Evolutionary conservation across 768 basidiomycete genomes (phyloP).

Genomic region (Asterophora lycoperdoides): DNA sequence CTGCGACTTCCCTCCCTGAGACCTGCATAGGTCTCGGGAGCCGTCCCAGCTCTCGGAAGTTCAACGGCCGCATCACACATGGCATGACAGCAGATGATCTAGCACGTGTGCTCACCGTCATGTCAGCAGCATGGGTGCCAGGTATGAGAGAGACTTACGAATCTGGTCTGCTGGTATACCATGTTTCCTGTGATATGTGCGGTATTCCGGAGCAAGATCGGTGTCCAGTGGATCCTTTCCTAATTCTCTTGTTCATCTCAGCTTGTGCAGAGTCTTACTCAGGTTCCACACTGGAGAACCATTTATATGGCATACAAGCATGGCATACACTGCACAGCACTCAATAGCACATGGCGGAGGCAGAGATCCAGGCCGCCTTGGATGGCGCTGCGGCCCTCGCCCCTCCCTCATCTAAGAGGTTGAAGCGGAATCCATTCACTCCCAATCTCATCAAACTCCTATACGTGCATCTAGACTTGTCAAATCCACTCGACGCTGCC

Average conservation of each 20-base stretch:
- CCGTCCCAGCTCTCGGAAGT: too few species aligned
- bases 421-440: slow-evolving; percentile 28
- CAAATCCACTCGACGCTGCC: slow-evolving; percentile 13
- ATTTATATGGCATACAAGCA: too few species aligned
- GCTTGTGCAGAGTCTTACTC: slow-evolving; percentile 9
- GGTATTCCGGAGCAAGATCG: too few species aligned
- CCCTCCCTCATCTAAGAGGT: slow-evolving; percentile 24
- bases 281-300: too few species aligned
- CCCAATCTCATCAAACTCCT: not conserved
- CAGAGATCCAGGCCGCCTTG: slow-evolving; percentile 5
- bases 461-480: not conserved
- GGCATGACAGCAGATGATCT: too few species aligned
- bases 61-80: too few species aligned
- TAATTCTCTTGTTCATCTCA: too few species aligned
- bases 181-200: too few species aligned
- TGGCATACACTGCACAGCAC: not conserved
- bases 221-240: too few species aligned
- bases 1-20: too few species aligned
- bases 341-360: not conserved
- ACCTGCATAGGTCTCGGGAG: too few species aligned
- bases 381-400: slow-evolving; percentile 24
- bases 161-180: too few species aligned
- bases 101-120: slow-evolving; percentile 16
- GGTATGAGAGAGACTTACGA: slow-evolving; percentile 29
- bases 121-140: slow-evolving; percentile 20